A percentile compares a stretch with the other conserved stretches of the same genome.
These are phyloP conservation scores for Xylaria sp. DNA, from an alignment of 2,329 filamentous ascomycete genomes.

Conservation along the genomic window DNA sequence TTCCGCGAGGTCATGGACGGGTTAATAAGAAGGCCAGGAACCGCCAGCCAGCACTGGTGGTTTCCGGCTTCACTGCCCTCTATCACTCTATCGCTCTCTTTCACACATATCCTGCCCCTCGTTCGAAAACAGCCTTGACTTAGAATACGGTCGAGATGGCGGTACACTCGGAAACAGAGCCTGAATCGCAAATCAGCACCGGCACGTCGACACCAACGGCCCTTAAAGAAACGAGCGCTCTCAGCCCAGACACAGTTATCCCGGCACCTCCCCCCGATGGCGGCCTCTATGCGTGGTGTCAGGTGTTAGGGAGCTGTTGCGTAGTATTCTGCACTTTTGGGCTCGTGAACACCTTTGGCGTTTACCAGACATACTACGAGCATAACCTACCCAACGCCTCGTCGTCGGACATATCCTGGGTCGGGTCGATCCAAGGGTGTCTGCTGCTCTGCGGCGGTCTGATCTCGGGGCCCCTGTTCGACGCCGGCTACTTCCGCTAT, in stretches of 20 bases:
- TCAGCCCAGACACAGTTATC: neutral
- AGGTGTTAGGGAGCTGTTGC: conserved; percentile 48
- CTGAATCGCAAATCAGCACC: neutral
- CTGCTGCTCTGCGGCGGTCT: conserved; percentile 54
- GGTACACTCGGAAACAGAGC: neutral
- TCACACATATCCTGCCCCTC: too few relatives aligned
- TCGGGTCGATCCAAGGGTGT: conserved; percentile 54
- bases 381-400: conserved; percentile 34
- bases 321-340: conserved; percentile 52
- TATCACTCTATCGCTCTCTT: too few relatives aligned
- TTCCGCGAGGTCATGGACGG: neutral
- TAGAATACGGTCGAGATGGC: neutral
- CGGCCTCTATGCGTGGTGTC: conserved; percentile 45
- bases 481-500: conserved; percentile 50
- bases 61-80: neutral
- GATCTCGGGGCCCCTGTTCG: conserved; percentile 54
- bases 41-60: neutral
- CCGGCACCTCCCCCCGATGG: conserved; percentile 14
- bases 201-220: conserved; percentile 3
- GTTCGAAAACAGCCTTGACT: neutral
- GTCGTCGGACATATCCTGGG: conserved; percentile 53
- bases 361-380: conserved; percentile 56
- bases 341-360: conserved; percentile 47
- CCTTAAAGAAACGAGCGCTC: neutral
- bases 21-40: neutral